Percentiles rank a stretch among this genome's conserved stretches.
Conservation (phyloP, 495 filamentous ascomycete genomes). For the Penicillium manginii region DNA sequence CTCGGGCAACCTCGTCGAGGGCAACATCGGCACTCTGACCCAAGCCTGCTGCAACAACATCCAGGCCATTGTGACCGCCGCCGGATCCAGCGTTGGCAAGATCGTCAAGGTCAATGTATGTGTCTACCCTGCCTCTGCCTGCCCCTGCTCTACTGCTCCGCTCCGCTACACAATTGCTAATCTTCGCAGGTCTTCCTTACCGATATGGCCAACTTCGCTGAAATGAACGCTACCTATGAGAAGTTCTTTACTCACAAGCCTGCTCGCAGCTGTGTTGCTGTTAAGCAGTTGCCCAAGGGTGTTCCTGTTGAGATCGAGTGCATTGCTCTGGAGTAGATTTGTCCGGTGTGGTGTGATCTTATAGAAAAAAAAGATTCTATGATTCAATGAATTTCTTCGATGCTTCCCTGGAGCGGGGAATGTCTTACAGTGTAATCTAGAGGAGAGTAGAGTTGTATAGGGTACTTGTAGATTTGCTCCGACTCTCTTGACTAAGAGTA, state of each 20-base stretch:
- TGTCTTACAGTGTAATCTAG: too few relatives aligned
- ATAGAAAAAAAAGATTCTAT: not conserved
- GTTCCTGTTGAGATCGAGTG: constrained; percentile 94
- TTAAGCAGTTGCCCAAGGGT: constrained; percentile 85
- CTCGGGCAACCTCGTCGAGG: constrained; percentile 72
- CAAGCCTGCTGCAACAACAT: constrained; percentile 76
- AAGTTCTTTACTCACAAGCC: constrained; percentile 88
- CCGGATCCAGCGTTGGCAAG: constrained; percentile 72
- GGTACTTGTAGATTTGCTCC: too few relatives aligned
- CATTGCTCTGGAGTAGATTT: constrained; percentile 60
- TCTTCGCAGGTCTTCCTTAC: constrained; percentile 69
- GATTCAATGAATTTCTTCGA: not conserved
- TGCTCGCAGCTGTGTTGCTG: constrained; percentile 90
- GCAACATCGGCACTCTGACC: constrained; percentile 77
- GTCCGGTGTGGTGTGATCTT: not conserved
- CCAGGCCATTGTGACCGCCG: constrained; percentile 73
- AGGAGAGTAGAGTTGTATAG: too few relatives aligned
- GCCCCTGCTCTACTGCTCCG: too few relatives aligned
- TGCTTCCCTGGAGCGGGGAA: too few relatives aligned
- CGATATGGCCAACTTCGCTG: constrained; percentile 81
- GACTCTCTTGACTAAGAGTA: too few relatives aligned
- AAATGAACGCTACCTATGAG: constrained; percentile 89
- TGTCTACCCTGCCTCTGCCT: constrained; percentile 46
- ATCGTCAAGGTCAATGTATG: constrained; percentile 74
- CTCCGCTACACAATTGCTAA: too few relatives aligned